Percentiles rank a stretch among this genome's conserved stretches.
Conservation (phyloP, 2,329 filamentous ascomycete species). For the Neocatenulostroma microsporum region DNA sequence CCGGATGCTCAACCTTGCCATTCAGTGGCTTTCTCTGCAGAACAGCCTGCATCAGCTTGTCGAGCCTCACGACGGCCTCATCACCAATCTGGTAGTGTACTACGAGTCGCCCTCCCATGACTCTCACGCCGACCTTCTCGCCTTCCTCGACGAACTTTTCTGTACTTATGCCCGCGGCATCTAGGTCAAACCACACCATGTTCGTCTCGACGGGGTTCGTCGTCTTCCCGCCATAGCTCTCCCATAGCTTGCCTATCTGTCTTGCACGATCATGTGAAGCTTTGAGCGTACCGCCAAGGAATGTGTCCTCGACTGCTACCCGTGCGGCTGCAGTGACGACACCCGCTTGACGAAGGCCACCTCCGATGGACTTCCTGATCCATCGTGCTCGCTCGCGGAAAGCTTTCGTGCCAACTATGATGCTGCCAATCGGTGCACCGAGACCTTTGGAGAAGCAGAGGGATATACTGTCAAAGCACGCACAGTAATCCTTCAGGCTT, state of each 20-base stretch:
- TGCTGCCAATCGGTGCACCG: conserved; percentile 70
- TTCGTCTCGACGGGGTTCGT: conserved; percentile 73
- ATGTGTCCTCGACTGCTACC: conserved; percentile 72
- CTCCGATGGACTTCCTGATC: conserved; percentile 73
- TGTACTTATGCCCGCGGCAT: conserved; percentile 47
- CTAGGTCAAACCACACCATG: conserved; percentile 79
- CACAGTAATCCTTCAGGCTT: conserved; percentile 58
- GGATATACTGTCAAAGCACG: conserved; percentile 64
- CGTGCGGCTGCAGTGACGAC: conserved; percentile 67
- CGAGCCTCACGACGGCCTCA: conserved; percentile 52
- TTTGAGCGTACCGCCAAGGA: conserved; percentile 57
- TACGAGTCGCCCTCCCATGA: conserved; percentile 54
- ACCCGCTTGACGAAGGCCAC: conserved; percentile 68
- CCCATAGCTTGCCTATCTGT: conserved; percentile 60
- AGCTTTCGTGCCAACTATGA: conserved; percentile 53
- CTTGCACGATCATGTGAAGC: conserved; percentile 56
- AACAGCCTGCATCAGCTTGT: conserved; percentile 45
- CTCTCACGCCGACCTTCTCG: conserved; percentile 49
- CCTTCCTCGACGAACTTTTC: conserved; percentile 50
- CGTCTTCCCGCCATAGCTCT: conserved; percentile 58
- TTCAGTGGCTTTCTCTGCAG: conserved; percentile 22
- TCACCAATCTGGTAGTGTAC: conserved; percentile 67
- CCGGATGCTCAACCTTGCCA: conserved; percentile 18
- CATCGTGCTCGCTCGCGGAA: conserved; percentile 63
- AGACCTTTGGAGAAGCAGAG: conserved; percentile 78